phyloP scores from a whole-genome alignment of 1,284 basidiomycete genomes.

The Gymnopus androsaceus region DNA sequence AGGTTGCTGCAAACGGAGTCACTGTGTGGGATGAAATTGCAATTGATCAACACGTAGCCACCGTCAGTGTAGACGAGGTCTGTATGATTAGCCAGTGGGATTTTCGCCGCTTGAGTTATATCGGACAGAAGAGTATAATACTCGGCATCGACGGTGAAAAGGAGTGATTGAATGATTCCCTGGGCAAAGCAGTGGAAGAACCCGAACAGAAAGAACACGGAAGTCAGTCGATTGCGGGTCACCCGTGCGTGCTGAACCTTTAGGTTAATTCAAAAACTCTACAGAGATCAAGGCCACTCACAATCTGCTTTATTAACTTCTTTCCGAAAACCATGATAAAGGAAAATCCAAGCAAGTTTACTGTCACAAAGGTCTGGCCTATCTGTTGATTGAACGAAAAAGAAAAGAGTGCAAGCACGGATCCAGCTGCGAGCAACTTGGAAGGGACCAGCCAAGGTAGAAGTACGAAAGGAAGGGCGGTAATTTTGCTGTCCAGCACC shows the following conservation, averaged over 20 bases:
- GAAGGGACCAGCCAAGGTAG: neutral
- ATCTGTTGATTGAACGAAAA: neutral
- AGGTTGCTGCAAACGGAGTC: constrained; percentile 21
- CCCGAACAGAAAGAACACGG: constrained; percentile 50
- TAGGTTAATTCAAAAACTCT: neutral
- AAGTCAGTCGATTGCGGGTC: constrained; percentile 34
- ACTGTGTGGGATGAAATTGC: constrained; percentile 45
- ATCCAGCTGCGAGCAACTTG: neutral
- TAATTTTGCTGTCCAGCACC: neutral
- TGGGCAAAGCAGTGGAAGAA: constrained; percentile 44
- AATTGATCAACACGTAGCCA: constrained; percentile 41
- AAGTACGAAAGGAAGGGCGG: neutral
- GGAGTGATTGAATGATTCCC: constrained; percentile 50
- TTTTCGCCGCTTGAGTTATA: constrained; percentile 40
- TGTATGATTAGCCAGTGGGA: constrained; percentile 41
- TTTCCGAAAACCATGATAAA: neutral
- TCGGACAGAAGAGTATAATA: constrained; percentile 39
- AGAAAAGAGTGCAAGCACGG: neutral
- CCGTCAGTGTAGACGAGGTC: constrained; percentile 34
- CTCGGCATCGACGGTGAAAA: constrained; percentile 47
- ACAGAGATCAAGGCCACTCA: neutral
- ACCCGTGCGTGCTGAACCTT: constrained; percentile 15
- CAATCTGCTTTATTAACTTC: neutral
- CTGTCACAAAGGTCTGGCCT: neutral
- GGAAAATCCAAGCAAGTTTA: neutral